Conservation (phyloP, 2,329 filamentous ascomycete species). For the Paraconiothyrium sp. region DNA sequence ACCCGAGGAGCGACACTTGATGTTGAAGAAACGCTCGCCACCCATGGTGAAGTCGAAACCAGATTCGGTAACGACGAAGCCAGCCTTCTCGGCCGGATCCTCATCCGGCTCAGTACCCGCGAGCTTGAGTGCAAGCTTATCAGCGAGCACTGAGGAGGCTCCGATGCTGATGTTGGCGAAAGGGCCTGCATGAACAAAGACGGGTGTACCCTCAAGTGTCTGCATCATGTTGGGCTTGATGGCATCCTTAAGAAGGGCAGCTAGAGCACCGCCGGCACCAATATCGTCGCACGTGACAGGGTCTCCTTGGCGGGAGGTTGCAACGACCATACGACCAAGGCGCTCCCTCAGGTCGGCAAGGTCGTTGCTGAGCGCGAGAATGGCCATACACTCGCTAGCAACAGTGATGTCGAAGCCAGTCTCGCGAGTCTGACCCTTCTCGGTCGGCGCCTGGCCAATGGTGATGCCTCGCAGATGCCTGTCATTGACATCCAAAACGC, state of each 20-base stretch:
- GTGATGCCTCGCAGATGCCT: conserved; percentile 90
- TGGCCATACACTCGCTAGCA: conserved; percentile 97
- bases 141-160: conserved; percentile 92
- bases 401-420: conserved; percentile 99
- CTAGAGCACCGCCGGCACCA: conserved; percentile 88
- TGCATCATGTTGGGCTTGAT: conserved; percentile 99
- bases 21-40: conserved; percentile 99
- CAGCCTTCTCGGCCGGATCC: conserved; percentile 80
- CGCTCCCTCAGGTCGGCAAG: conserved; percentile 90
- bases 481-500: conserved; percentile 97
- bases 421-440: conserved; percentile 86
- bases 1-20: conserved; percentile 96
- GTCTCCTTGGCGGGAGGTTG: conserved; percentile 83
- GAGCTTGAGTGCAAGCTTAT: conserved; percentile 95
- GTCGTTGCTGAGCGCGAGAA: conserved; percentile 90
- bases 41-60: conserved; percentile 99
- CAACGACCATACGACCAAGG: conserved; percentile 94
- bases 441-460: conserved; percentile 85
- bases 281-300: conserved; percentile 96
- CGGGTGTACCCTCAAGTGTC: conserved; percentile 93
- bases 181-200: conserved; percentile 96
- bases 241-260: conserved; percentile 95
- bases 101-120: conserved; percentile 94
- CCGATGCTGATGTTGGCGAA: conserved; percentile 99
- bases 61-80: conserved; percentile 95